Percentiles rank a stretch among this genome's conserved stretches.
Evolutionary conservation across 2,329 filamentous ascomycete species (phyloP).

Genomic region (Bipolaris victoriae): DNA sequence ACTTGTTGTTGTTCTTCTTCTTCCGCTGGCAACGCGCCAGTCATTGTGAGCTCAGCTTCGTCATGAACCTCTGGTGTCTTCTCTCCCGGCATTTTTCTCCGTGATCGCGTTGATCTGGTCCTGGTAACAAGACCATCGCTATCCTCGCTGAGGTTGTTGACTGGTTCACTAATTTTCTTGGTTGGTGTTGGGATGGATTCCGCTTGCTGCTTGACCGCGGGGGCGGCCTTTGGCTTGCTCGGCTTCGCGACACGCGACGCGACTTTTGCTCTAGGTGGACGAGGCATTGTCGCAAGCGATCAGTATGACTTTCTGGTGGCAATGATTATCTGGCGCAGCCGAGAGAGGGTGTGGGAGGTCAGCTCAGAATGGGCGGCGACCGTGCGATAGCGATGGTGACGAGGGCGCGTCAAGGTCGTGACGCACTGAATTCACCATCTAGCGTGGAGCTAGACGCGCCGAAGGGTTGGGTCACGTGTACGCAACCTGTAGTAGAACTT

Average conservation of each 20-base stretch:
- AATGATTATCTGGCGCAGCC: conserved; percentile 7
- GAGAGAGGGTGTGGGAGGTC: conserved; percentile 12
- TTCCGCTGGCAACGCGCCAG: conserved; percentile 42
- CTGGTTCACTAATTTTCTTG: conserved; percentile 19
- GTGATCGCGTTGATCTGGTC: conserved; percentile 29
- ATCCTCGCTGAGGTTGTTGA: conserved; percentile 44
- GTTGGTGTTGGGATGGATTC: conserved; percentile 27
- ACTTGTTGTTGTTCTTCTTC: conserved; percentile 2
- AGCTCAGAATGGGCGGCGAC: conserved; percentile 7
- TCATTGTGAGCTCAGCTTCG: conserved; percentile 44
- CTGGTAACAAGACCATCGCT: conserved; percentile 46
- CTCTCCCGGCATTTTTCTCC: conserved; percentile 27
- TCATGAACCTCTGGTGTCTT: conserved; percentile 25
- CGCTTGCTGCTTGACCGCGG: conserved; percentile 25
- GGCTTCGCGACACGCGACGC: conserved; percentile 43
- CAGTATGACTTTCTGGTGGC: neutral
- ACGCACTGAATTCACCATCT: conserved; percentile 20
- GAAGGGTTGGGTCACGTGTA: conserved; percentile 19
- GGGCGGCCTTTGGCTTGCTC: conserved; percentile 25
- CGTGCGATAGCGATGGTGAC: conserved; percentile 13
- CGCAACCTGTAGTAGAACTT: neutral
- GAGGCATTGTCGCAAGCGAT: conserved; percentile 39
- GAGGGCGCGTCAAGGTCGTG: conserved; percentile 22
- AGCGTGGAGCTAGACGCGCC: conserved; percentile 18
- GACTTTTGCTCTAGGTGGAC: conserved; percentile 47